phyloP scores from a whole-genome alignment of 257 asterid genomes.

The Lithospermum erythrorhizon region DNA sequence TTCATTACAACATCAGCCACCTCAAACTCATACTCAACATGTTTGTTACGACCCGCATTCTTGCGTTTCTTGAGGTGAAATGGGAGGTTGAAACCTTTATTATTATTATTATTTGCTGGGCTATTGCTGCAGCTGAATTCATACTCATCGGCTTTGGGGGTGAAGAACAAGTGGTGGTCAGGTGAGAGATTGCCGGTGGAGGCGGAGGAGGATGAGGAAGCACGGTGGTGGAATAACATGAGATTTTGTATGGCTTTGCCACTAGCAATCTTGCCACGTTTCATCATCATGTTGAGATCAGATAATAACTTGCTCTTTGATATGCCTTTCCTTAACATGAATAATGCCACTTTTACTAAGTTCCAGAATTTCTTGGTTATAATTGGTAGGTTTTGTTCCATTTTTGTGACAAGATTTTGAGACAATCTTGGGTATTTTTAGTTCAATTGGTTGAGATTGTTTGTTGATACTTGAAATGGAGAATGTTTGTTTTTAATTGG shows the following conservation, averaged over 20 bases:
- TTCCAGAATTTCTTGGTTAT: conserved; percentile 66
- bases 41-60: conserved; percentile 23
- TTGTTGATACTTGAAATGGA: not conserved
- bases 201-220: conserved; percentile 15
- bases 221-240: conserved; percentile 55
- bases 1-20: conserved; percentile 15
- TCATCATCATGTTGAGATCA: conserved; percentile 56
- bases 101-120: conserved; percentile 26
- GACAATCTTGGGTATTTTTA: not conserved
- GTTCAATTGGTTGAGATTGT: not conserved
- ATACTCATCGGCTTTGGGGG: conserved; percentile 26
- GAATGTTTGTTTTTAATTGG: not conserved
- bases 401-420: conserved; percentile 12
- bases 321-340: conserved; percentile 66
- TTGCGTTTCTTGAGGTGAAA: conserved; percentile 34
- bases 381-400: conserved; percentile 67
- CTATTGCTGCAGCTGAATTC: conserved; percentile 83
- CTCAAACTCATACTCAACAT: conserved; percentile 11
- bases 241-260: conserved; percentile 64
- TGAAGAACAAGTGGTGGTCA: conserved; percentile 12
- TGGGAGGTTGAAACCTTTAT: conserved; percentile 26
- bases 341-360: conserved; percentile 37
- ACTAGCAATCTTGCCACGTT: conserved; percentile 74
- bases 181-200: conserved; percentile 19
- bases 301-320: conserved; percentile 48